Evolutionary conservation across 208 protist species (phyloP), one percentile per base, ranked within the genome.

Genomic region (Tetramitus jugosus): DNA sequence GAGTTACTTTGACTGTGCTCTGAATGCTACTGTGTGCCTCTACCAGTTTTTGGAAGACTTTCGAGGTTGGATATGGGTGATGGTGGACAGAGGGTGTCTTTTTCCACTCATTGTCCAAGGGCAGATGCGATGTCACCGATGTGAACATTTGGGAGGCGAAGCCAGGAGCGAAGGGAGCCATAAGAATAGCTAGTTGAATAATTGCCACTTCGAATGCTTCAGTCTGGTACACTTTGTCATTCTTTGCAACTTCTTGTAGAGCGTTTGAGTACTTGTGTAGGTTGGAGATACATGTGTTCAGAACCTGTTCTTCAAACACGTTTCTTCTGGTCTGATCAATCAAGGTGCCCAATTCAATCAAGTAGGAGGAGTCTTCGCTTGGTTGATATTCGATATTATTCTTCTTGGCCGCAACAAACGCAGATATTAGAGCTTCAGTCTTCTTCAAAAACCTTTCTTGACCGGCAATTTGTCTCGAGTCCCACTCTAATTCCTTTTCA

Each of bases 401-500:
- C n/a, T n/a, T n/a, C n/a, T n/a, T n/a, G n/a, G n/a, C n/a, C n/a
- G n/a, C n/a, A n/a, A n/a, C n/a, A n/a, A n/a, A n/a, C n/a, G n/a
- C n/a, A n/a, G n/a, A n/a, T n/a, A 53, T 23, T 8, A 74, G 35
- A 23, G 4, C 3, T 26, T 74, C 67, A 29, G 60, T 10, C 31
- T 29, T 37, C 13, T 49, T 35, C 10, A 84, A 56, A 60, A 77
- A 84, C 26, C 82, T 77, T n/a, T n/a, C 26, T 61, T 76, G 67
- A 13, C 82, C 82, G 6, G 69, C 29, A 23, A 87, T 79, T 33
- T 46, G 75, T 8, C 37, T 20, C 20, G 76, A 60, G 31, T 83
- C 81, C 84, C 84, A 89, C 39, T 85, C 81, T 0, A 88, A 76
- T 45, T 79, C 83, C 45, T 62, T 29, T 3, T 86, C 79, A 37